Base-by-base conservation (phyloP, 2,329 filamentous ascomycete species). In the Aspergillus luchuensis region DNA sequence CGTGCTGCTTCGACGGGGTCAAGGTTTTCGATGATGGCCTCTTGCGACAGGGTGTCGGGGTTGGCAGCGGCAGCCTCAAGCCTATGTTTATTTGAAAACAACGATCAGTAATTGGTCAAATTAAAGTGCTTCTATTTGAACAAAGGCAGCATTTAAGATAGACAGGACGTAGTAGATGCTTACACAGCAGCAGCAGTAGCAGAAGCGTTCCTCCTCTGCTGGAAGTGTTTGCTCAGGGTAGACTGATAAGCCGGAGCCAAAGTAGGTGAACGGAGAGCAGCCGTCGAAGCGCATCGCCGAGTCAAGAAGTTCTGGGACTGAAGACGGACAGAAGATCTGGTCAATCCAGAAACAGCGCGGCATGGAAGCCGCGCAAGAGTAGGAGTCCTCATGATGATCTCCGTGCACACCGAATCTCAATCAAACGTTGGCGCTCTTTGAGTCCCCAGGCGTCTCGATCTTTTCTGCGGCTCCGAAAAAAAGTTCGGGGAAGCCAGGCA, bases 1-100 rank as follows among this genome's bases (percentile, higher is more conserved):
- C 94, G 87, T 64, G 87, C 84, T 60, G 87, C 88, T 79, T 99
- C 95, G 62, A 88, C 85, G 33, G 91, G 87, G 69, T 88, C 87
- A 77, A 97, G 89, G 73, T 92, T 93, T 68, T 90, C 87, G 56
- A 92, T 89, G 64, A 96, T 89, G 17, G 84, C 82, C 59, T 87
- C 82, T 73, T 88, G 85, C 2, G 85, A 81, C 55, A 89, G 78
- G 48, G 78, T 75, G 45, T 82, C 80, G 8, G 86, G 85, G 66
- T 86, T 82, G 54, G 82, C 80, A 45, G 82, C 79, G 15, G 86
- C 86, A 67, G 86, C 80, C 71, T 87, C 85, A 53, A 83, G 76
- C 59, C 81, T 83, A 69, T 59, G 49, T 41, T n/a, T 51, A 36
- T 19, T 67, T 59, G 67, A 39, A 57, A 13, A 51, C 5, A 30